Evolutionary conservation across 306 rosid genomes (phyloP), one percentile per base, ranked within the genome.

Genomic region (Betula pendula): DNA sequence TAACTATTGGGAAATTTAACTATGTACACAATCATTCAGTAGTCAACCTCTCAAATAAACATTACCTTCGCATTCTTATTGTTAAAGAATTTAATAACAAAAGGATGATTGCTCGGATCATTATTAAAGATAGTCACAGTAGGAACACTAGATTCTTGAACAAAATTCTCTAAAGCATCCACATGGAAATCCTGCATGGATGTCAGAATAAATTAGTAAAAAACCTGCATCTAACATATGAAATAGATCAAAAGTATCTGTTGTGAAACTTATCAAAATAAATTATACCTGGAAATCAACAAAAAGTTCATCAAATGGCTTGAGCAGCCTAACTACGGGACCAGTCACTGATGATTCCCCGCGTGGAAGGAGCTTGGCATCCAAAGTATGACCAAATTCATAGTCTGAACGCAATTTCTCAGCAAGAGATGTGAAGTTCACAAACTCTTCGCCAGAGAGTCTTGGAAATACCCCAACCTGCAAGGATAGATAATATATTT

Each of bases 291-390:
- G 60, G 77, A 14, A 87, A 77, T 96, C 97, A 74, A 87, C 97
- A 87, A 84, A 81, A 66, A 82, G 97, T 66, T 96, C 99, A 7
- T 96, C 99, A 45, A 96, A 96, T 75, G 99, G 97, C 90, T 96
- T 96, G 84, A 96, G 82, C 33, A 96, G 80, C 79, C 99, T 87
- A 81, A 92, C 87, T 6, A 86, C 0, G 6, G 97, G 99, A 8
- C 99, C 96, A 50, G 83, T 29, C 49, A 91, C 90, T 22, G 98
- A 87, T 62, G 94, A 84, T 52, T 91, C 98, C 69, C 99, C 99
- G 35, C 83, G 86, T n/a, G 99, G 99, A 75, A 96, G 96, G 81
- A 82, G 77, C 80, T 92, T 92, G 72, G 93, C 98, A 80, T 91
- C 87, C 79, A 76, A 81, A 72, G 97, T 88, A 80, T 96, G 99